Evolutionary conservation across 2,329 filamentous ascomycete species (phyloP).

Genomic region (Colletotrichum musae): DNA sequence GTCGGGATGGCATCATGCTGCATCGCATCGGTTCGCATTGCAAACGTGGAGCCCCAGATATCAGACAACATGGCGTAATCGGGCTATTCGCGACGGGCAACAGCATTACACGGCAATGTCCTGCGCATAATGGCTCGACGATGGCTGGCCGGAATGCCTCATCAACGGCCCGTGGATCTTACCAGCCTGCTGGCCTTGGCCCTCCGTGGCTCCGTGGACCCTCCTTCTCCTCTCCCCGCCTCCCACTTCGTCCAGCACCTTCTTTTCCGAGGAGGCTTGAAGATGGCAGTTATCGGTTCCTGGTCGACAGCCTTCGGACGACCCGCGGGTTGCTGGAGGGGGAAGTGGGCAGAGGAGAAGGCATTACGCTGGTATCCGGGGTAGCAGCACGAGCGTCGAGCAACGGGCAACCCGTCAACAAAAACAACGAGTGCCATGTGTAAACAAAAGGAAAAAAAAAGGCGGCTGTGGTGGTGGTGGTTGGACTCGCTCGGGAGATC

Average conservation of each 20-base stretch:
- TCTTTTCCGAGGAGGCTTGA: not conserved
- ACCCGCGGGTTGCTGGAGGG: slow-evolving; percentile 17
- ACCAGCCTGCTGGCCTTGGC: slow-evolving; percentile 12
- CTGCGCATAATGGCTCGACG: slow-evolving; percentile 31
- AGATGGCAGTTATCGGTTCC: not conserved
- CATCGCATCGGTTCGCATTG: slow-evolving; percentile 27
- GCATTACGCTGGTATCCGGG: not conserved
- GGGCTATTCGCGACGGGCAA: slow-evolving; percentile 31
- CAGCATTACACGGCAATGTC: slow-evolving; percentile 36
- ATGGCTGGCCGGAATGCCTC: slow-evolving; percentile 27
- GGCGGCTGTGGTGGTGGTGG: slow-evolving; percentile 14
- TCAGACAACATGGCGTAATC: slow-evolving; percentile 25
- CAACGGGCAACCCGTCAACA: slow-evolving; percentile 38
- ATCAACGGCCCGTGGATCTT: slow-evolving; percentile 35
- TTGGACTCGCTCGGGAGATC: slow-evolving; percentile 38
- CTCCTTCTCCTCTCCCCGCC: slow-evolving; percentile 3
- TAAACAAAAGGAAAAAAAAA: slow-evolving; percentile 30
- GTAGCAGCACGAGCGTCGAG: not conserved
- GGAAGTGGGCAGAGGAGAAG: not conserved
- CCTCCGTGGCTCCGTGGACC: not conserved
- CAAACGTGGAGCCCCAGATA: slow-evolving; percentile 23
- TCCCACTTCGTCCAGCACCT: not conserved
- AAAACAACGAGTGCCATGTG: slow-evolving; percentile 35
- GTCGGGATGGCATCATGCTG: slow-evolving; percentile 30
- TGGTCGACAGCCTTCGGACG: slow-evolving; percentile 17